phyloP scores from a whole-genome alignment of 257 asterid genomes.

The Solanum sejunctum region DNA sequence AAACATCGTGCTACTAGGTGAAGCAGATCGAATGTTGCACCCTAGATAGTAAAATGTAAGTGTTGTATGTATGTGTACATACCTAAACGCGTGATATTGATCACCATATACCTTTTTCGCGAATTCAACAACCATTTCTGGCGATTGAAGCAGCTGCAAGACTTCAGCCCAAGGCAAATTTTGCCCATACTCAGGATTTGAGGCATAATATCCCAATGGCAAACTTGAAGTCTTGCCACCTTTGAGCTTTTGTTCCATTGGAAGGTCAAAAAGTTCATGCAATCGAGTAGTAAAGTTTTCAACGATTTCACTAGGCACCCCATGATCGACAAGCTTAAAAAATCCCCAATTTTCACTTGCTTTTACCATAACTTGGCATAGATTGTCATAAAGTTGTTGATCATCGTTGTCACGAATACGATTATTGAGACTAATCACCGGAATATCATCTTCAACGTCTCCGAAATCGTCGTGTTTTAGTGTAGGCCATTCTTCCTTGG shows the following conservation, averaged over 20 bases:
- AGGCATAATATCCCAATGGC: conserved; percentile 12
- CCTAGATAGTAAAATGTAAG: not conserved
- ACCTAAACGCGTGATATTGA: conserved; percentile 6
- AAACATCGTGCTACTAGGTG: not conserved
- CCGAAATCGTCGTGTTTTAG: conserved; percentile 5
- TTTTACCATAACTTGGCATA: conserved; percentile 8
- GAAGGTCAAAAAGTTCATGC: conserved; percentile 8
- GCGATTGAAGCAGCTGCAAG: conserved; percentile 13
- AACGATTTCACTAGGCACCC: conserved; percentile 1
- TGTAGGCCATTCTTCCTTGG: conserved; percentile 8
- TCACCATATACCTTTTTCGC: conserved; percentile 4
- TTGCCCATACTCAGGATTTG: conserved; percentile 1
- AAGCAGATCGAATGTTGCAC: not conserved
- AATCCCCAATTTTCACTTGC: conserved; percentile 19
- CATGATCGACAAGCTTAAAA: conserved; percentile 14
- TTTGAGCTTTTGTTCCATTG: conserved; percentile 12
- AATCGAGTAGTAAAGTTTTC: not conserved
- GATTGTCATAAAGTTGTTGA: not conserved
- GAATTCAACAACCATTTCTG: conserved; percentile 4
- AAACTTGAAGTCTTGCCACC: conserved; percentile 4
- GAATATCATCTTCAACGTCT: conserved; percentile 3
- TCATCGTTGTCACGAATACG: not conserved
- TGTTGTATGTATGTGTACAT: not conserved
- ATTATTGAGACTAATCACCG: conserved; percentile 4
- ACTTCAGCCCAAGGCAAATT: conserved; percentile 23